phyloP scores from a whole-genome alignment of 73 alveolate species.

The Breviolum minutum region DNA sequence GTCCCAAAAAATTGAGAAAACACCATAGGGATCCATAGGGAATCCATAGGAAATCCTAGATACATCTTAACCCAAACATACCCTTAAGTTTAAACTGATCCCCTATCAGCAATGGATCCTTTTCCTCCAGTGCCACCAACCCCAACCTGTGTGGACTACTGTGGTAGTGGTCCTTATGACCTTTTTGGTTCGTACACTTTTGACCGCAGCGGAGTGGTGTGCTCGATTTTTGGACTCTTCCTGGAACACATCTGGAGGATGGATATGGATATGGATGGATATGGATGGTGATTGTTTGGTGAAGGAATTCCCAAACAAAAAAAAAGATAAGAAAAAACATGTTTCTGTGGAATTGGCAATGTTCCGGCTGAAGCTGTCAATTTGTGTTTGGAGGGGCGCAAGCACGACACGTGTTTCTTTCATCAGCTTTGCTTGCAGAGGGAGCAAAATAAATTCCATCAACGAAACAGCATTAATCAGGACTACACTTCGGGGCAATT shows the following conservation, averaged over 20 bases:
- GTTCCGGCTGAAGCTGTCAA: too few species aligned
- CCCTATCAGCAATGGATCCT: neutral
- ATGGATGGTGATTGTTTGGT: too few species aligned
- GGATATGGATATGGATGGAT: neutral
- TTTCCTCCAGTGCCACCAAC: neutral
- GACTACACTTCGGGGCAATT: too few species aligned
- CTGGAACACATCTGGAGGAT: neutral
- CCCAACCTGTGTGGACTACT: conserved; percentile 16
- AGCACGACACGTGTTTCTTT: too few species aligned
- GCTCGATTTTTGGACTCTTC: neutral
- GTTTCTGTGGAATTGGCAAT: too few species aligned
- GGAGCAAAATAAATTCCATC: too few species aligned
- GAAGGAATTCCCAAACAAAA: too few species aligned
- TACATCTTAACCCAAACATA: neutral
- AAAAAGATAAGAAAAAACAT: too few species aligned
- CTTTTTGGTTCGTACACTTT: neutral
- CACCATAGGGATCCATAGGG: neutral
- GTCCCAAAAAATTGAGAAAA: too few species aligned
- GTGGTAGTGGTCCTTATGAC: neutral
- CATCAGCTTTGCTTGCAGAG: too few species aligned
- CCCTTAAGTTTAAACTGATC: neutral
- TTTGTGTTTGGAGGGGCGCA: too few species aligned
- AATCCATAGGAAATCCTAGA: neutral
- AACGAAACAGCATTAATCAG: too few species aligned
- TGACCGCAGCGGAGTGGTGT: neutral